Conservation (phyloP, 768 basidiomycete genomes). For the Macrolepiota albuminosa region DNA sequence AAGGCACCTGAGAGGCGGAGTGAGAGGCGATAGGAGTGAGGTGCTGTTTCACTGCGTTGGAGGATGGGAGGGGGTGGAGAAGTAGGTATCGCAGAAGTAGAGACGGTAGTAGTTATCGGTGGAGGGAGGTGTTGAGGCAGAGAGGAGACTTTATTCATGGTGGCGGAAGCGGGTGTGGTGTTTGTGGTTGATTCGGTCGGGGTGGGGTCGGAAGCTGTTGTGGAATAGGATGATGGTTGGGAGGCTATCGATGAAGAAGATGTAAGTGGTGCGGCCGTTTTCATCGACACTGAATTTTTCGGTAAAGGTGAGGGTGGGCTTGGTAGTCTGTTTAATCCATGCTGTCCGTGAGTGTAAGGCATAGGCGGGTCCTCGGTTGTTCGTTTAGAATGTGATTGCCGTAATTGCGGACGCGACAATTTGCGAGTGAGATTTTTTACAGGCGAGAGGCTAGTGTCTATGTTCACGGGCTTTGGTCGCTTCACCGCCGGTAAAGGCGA, state of each 20-base stretch:
- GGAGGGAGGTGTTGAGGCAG: background rate
- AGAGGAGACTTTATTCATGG: background rate
- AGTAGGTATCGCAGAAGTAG: background rate
- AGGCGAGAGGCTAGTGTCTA: constrained; percentile 5
- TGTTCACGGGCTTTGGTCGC: constrained; percentile 3
- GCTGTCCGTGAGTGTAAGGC: background rate
- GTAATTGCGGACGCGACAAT: constrained; percentile 5
- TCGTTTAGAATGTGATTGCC: background rate
- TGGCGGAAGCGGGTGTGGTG: background rate
- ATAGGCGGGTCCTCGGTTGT: constrained; percentile 1
- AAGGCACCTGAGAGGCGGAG: constrained; percentile 18
- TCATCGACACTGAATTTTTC: background rate
- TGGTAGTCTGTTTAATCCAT: background rate
- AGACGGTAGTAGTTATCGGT: background rate
- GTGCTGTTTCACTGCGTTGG: constrained; percentile 10
- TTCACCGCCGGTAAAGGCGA: background rate
- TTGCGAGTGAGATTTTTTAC: constrained; percentile 9
- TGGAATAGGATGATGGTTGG: background rate
- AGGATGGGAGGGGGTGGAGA: constrained; percentile 5
- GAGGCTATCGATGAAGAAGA: background rate
- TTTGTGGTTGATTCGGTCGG: background rate
- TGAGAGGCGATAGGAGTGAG: constrained; percentile 7
- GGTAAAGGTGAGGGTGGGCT: constrained; percentile 5
- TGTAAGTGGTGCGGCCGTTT: background rate
- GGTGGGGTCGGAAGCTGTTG: background rate